A percentile compares a stretch with the other conserved stretches of the same genome.
Evolutionary conservation across 176 grass and related monocot species (phyloP).

Genomic region (Rhynchospora tenuis): DNA sequence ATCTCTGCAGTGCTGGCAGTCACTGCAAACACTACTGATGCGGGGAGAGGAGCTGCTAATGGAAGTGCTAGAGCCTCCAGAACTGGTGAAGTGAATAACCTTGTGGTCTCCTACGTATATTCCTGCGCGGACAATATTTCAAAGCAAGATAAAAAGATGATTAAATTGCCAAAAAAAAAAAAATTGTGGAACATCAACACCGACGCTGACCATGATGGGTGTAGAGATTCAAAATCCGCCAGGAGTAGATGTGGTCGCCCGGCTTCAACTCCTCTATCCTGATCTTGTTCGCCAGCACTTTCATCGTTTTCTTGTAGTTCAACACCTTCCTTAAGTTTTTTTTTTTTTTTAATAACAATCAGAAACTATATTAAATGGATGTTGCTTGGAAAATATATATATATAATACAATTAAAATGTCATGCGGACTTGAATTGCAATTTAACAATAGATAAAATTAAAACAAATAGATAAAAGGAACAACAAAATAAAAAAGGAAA

Average conservation of each 20-base stretch:
- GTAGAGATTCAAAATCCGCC: slow-evolving; percentile 36
- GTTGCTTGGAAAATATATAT: too few relatives aligned
- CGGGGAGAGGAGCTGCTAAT: slow-evolving; percentile 31
- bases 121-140: slow-evolving; percentile 21
- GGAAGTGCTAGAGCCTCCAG: neutral
- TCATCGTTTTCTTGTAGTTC: slow-evolving; percentile 15
- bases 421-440: too few relatives aligned
- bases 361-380: too few relatives aligned
- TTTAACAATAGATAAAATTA: too few relatives aligned
- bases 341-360: too few relatives aligned
- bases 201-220: slow-evolving; percentile 57
- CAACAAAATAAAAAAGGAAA: too few relatives aligned
- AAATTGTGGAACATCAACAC: too few relatives aligned
- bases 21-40: slow-evolving; percentile 13
- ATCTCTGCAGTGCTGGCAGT: neutral
- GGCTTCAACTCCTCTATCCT: slow-evolving; percentile 55
- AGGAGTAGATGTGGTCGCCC: slow-evolving; percentile 87
- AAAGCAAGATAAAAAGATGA: neutral
- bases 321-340: neutral
- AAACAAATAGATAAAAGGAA: too few relatives aligned
- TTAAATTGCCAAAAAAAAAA: neutral
- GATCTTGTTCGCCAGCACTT: slow-evolving; percentile 39
- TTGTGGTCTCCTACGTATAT: slow-evolving; percentile 74
- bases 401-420: too few relatives aligned
- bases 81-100: slow-evolving; percentile 69